Evolutionary conservation across 1,284 basidiomycete species (phyloP), one percentile per base, ranked within the genome.

Genomic region (Pseudozyma thailandica): DNA sequence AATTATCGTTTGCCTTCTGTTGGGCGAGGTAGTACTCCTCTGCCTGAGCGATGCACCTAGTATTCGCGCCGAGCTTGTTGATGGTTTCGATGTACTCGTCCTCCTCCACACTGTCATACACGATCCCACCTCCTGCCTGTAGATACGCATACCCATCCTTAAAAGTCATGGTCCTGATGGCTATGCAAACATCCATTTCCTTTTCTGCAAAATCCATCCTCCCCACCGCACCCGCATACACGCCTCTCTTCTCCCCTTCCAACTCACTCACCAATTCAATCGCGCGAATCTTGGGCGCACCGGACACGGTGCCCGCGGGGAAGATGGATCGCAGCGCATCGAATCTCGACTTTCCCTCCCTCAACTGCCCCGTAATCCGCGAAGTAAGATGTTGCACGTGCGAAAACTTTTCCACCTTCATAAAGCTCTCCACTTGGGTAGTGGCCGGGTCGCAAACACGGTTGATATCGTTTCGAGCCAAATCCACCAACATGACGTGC

Each of bases 241-340:
- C 91, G 23, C 95, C 95, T 33, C 96, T 88, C 46, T 90, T 89
- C 84, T 98, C 93, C 80, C 90, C 87, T 83, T 98, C 96, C 43
- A 98, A 85, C 18, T 89, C 89, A 13, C 90, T 90, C 37, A 99
- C 86, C 31, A 99, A 89, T 83, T 98, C 93, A 74, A 99, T 93
- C 1, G 96, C 96, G 82, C 96, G 95, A 84, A 99, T 94, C 85
- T 99, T 99, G 1, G 96, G 96, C 27, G 96, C 96, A 15, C 96
- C 96, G 0, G 93, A 96, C n/a, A 99, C 95, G 2, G 96, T 99
- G 1, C 96, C 96, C 6, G 96, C 95, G 0, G 96, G 96, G 86
- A 99, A 98, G 77, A 99, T 98, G 42, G 94, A 98, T 21, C 96
- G 90, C 86, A 99, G 96, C 0, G 96, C 96, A 83, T 98, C 96